Conservation (phyloP, 1,139 yeast genomes). For the Yamadazyma kanchanaburiensis region DNA sequence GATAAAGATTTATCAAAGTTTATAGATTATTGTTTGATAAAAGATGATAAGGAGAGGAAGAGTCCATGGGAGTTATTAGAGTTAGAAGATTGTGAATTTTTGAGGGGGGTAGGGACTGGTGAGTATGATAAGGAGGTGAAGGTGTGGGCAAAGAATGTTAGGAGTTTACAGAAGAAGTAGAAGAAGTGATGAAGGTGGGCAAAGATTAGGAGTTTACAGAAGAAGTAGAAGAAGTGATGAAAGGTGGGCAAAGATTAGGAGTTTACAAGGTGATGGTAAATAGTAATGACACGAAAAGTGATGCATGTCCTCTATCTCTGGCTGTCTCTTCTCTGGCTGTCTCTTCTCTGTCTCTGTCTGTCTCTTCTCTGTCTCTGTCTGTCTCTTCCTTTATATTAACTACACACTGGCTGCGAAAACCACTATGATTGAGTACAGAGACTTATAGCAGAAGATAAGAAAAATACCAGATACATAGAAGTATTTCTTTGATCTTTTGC, state of each 20-base stretch:
- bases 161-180: conserved; percentile 19
- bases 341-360: too few relatives aligned
- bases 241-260: conserved; percentile 22
- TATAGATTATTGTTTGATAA: conserved; percentile 64
- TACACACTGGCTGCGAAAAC: too few relatives aligned
- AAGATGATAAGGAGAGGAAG: conserved; percentile 61
- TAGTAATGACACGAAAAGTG: too few relatives aligned
- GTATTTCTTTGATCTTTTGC: too few relatives aligned
- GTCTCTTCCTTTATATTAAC: too few relatives aligned
- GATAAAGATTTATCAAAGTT: conserved; percentile 53
- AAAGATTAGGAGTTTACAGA: conserved; percentile 25
- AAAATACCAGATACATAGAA: too few relatives aligned
- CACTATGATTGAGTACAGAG: too few relatives aligned
- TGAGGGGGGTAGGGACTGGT: conserved; percentile 40
- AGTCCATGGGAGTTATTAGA: conserved; percentile 56
- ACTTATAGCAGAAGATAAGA: too few relatives aligned
- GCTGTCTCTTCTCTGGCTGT: too few relatives aligned
- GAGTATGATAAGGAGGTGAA: conserved; percentile 41
- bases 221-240: conserved; percentile 7
- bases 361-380: too few relatives aligned
- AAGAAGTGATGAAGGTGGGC: conserved; percentile 1
- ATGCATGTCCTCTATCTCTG: too few relatives aligned
- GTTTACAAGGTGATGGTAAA: too few relatives aligned
- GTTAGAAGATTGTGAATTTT: conserved; percentile 27
- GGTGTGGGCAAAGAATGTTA: conserved; percentile 48